Conservation (phyloP, 208 protist species). For the Herpetomonas tarakana region DNA sequence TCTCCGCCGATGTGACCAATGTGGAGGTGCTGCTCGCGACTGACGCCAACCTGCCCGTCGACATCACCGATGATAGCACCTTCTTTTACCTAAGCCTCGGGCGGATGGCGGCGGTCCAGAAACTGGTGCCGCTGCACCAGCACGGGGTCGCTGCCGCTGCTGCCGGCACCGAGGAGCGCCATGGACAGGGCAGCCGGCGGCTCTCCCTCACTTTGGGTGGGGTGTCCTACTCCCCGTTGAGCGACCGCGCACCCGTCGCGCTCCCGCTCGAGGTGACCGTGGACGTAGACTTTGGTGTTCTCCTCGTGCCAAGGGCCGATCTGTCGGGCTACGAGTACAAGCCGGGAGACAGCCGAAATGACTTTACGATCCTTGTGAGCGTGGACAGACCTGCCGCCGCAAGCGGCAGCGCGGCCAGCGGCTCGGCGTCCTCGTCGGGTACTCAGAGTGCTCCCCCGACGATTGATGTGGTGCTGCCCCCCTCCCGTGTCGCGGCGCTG, state of each 20-base stretch:
- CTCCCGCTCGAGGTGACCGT: conserved; percentile 8
- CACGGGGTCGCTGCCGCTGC: not conserved
- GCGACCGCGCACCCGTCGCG: not conserved
- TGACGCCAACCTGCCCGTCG: conserved; percentile 19
- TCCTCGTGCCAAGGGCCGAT: conserved; percentile 10
- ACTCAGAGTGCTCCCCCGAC: not conserved
- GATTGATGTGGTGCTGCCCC: not conserved
- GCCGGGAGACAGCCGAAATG: not conserved
- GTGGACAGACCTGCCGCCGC: conserved; percentile 1
- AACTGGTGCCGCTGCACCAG: not conserved
- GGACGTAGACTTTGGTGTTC: conserved; percentile 12
- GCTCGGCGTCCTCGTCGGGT: not conserved
- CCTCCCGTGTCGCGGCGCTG: conserved; percentile 3
- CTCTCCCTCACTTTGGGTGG: not conserved
- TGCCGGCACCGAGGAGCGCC: conserved; percentile 3
- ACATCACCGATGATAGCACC: conserved; percentile 25
- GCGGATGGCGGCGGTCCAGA: conserved; percentile 4
- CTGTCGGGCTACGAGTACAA: conserved; percentile 9
- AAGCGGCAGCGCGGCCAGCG: not conserved
- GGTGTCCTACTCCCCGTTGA: not conserved
- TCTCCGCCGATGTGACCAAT: conserved; percentile 14
- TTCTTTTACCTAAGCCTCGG: conserved; percentile 27
- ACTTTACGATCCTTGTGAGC: conserved; percentile 6
- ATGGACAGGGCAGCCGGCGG: too few relatives aligned
- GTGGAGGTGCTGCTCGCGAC: conserved; percentile 42